A percentile compares a stretch with the other conserved stretches of the same genome.
Evolutionary conservation across 306 rosid species (phyloP).

Genomic region (Neltuma alba): DNA sequence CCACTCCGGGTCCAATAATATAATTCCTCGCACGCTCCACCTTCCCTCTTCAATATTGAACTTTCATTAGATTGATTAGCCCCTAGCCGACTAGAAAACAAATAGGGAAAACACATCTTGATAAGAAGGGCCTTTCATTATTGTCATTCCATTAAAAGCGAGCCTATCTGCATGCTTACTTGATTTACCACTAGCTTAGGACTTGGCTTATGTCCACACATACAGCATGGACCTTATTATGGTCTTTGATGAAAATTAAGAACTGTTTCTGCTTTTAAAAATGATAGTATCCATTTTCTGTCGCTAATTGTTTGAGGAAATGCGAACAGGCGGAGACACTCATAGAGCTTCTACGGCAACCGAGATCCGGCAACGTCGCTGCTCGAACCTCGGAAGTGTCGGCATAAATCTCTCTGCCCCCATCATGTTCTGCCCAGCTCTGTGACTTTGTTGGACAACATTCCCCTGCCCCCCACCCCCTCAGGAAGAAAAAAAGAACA

Average conservation of each 20-base stretch:
- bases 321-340: conserved; percentile 85
- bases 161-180: conserved; percentile 7
- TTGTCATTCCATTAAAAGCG: conserved; percentile 9
- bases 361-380: conserved; percentile 78
- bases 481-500: background rate
- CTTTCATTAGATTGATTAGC: background rate
- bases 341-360: conserved; percentile 92
- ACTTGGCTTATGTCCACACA: background rate
- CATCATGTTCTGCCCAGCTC: conserved; percentile 14
- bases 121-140: background rate
- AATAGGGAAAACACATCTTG: background rate
- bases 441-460: conserved; percentile 1
- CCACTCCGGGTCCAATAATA: too few species aligned
- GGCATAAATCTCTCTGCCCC: conserved; percentile 28
- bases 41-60: background rate
- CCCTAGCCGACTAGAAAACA: too few species aligned
- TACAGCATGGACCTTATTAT: background rate
- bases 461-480: background rate
- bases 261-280: background rate
- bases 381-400: conserved; percentile 52
- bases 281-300: background rate
- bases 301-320: conserved; percentile 36
- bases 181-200: conserved; percentile 21
- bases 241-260: background rate
- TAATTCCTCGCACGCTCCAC: background rate